phyloP scores from a whole-genome alignment of 805 yeast genomes.

The Schizosaccharomyces japonicus region DNA sequence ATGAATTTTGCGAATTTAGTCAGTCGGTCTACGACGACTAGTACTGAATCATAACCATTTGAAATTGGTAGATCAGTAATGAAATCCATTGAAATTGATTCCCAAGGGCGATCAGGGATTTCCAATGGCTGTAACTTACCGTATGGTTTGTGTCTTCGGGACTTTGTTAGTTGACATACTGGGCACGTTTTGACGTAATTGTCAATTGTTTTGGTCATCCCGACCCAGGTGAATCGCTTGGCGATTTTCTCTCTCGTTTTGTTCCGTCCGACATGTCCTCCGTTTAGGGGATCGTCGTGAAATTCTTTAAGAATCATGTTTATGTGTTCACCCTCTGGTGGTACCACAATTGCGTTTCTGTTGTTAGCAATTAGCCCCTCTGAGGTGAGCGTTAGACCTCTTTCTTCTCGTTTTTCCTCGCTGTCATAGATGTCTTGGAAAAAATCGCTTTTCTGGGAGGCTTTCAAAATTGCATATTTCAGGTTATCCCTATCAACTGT shows the following conservation, averaged over 20 bases:
- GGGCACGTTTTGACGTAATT: not conserved
- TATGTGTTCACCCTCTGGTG: no score
- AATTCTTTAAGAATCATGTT: no score
- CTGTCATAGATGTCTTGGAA: no score
- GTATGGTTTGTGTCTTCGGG: not conserved
- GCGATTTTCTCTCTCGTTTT: not conserved
- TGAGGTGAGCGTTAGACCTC: no score
- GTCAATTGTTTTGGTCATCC: not conserved
- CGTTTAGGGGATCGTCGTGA: not conserved
- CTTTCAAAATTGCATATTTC: no score
- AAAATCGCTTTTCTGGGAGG: no score
- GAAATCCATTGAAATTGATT: conserved; percentile 9
- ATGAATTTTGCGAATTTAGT: conserved; percentile 11
- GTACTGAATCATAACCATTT: conserved; percentile 7
- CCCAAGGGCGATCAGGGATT: conserved; percentile 9
- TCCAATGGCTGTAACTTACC: conserved; percentile 9
- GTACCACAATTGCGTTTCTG: no score
- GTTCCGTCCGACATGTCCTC: not conserved
- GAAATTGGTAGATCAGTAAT: conserved; percentile 8
- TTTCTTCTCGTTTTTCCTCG: no score
- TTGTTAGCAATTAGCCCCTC: no score
- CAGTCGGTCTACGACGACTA: conserved; percentile 11
- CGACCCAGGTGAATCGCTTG: not conserved
- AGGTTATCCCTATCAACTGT: no score
- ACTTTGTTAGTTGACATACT: not conserved